Conservation (phyloP, 805 yeast genomes). For the Ogataea neopini region DNA sequence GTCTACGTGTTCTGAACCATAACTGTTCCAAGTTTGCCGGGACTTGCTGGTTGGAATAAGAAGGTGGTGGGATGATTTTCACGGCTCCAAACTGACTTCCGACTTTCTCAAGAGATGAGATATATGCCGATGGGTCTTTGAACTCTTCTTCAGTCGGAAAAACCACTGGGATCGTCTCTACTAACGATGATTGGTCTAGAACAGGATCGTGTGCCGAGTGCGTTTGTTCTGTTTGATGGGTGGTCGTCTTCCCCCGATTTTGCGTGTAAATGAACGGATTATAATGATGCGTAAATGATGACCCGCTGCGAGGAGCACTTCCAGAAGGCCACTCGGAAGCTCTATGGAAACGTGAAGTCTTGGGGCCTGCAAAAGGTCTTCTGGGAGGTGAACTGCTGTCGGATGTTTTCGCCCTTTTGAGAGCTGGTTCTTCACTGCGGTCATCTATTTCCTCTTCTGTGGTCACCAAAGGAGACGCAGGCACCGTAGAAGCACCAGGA, state of each 20-base stretch:
- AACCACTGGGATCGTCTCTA: slow-evolving; percentile 50
- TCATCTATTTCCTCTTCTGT: neutral
- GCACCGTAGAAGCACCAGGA: too few relatives aligned
- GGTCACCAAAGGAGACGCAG: neutral
- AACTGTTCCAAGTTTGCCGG: slow-evolving; percentile 45
- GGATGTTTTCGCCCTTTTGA: neutral
- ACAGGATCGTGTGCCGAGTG: slow-evolving; percentile 21
- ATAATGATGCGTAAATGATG: slow-evolving; percentile 34
- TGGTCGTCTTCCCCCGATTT: slow-evolving; percentile 40
- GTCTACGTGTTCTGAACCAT: slow-evolving; percentile 53
- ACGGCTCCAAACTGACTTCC: slow-evolving; percentile 73
- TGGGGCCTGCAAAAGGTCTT: neutral
- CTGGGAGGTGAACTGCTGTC: neutral
- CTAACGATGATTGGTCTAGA: slow-evolving; percentile 4
- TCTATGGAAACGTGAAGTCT: neutral
- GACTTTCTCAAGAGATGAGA: slow-evolving; percentile 50
- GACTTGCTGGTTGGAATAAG: slow-evolving; percentile 37
- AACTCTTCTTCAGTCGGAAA: slow-evolving; percentile 57
- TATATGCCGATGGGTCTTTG: slow-evolving; percentile 62
- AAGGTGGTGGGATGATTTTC: slow-evolving; percentile 64
- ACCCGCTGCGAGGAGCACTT: neutral
- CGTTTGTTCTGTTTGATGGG: slow-evolving; percentile 43
- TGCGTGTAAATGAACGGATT: slow-evolving; percentile 50
- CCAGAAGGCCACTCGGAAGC: neutral
- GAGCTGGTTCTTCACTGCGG: neutral